Conservation (phyloP, 2,329 filamentous ascomycete species). For the Lithohypha guttulata region DNA sequence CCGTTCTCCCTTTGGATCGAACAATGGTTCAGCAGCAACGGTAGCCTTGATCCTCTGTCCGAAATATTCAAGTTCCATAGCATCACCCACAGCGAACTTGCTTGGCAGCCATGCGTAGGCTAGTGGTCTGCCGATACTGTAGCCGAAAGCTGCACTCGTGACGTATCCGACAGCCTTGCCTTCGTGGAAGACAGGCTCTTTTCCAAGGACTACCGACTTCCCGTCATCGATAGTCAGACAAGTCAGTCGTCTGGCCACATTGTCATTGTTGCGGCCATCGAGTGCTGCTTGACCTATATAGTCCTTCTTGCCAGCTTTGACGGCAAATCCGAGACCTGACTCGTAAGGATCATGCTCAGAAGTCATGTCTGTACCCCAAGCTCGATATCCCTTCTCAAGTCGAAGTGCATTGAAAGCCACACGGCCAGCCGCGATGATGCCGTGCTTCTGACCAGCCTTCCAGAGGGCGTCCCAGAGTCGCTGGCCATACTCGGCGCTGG, state of each 20-base stretch:
- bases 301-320: slow-evolving; percentile 30
- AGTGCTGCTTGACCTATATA: slow-evolving; percentile 46
- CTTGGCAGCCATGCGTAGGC: slow-evolving; percentile 49
- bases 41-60: slow-evolving; percentile 44
- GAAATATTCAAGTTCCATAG: slow-evolving; percentile 53
- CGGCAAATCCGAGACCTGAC: slow-evolving; percentile 43
- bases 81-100: slow-evolving; percentile 36
- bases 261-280: slow-evolving; percentile 30
- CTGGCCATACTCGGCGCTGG: slow-evolving; percentile 48
- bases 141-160: slow-evolving; percentile 51
- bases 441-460: slow-evolving; percentile 44
- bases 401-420: slow-evolving; percentile 48
- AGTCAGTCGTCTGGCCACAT: slow-evolving; percentile 28
- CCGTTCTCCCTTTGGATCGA: slow-evolving; percentile 33
- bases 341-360: slow-evolving; percentile 52
- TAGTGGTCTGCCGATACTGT: slow-evolving; percentile 47
- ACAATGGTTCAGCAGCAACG: slow-evolving; percentile 41
- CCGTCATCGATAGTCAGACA: slow-evolving; percentile 48
- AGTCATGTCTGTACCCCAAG: slow-evolving; percentile 48
- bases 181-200: slow-evolving; percentile 48
- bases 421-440: slow-evolving; percentile 49
- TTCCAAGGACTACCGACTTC: slow-evolving; percentile 47
- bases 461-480: slow-evolving; percentile 50
- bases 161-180: slow-evolving; percentile 45
- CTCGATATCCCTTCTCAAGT: slow-evolving; percentile 49